Evolutionary conservation across 805 yeast species (phyloP).

Genomic region (Komagataella populi): DNA sequence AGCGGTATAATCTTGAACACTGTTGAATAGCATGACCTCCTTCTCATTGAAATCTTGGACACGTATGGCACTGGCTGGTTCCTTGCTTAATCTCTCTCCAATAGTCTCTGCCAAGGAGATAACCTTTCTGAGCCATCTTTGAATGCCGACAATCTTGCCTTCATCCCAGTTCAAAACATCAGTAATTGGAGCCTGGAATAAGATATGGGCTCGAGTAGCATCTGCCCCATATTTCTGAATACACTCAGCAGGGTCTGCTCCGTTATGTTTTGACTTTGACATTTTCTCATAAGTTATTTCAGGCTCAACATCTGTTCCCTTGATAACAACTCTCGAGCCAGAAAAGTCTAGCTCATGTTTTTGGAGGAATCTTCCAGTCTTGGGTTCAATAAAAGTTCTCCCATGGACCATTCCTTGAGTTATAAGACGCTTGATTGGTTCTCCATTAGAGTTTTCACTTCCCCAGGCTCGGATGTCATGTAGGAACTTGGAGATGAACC

Average conservation of each 20-base stretch:
- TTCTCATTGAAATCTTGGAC: conserved; percentile 13
- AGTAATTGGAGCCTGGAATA: conserved; percentile 82
- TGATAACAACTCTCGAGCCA: conserved; percentile 29
- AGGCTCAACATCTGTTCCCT: conserved; percentile 37
- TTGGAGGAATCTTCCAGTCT: conserved; percentile 58
- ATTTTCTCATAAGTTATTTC: conserved; percentile 67
- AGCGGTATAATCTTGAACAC: conserved; percentile 29
- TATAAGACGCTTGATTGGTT: conserved; percentile 68
- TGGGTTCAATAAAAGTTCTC: conserved; percentile 62
- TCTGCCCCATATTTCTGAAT: conserved; percentile 79
- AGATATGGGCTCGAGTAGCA: conserved; percentile 83
- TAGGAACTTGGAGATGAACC: conserved; percentile 77
- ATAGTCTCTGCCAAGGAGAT: conserved; percentile 17
- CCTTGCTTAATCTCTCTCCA: conserved; percentile 3
- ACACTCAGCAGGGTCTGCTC: conserved; percentile 78
- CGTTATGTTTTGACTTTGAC: conserved; percentile 94
- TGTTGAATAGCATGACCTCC: conserved; percentile 49
- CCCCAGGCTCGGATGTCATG: conserved; percentile 56
- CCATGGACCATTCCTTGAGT: conserved; percentile 99
- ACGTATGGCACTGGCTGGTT: not conserved
- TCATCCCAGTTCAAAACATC: conserved; percentile 89
- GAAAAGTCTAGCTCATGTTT: conserved; percentile 56
- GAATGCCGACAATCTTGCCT: conserved; percentile 69
- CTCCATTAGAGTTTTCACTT: conserved; percentile 44
- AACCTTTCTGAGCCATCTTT: conserved; percentile 71